Evolutionary conservation across 1,139 yeast species (phyloP), one percentile per base, ranked within the genome.

Genomic region (Wickerhamomyces sp.): DNA sequence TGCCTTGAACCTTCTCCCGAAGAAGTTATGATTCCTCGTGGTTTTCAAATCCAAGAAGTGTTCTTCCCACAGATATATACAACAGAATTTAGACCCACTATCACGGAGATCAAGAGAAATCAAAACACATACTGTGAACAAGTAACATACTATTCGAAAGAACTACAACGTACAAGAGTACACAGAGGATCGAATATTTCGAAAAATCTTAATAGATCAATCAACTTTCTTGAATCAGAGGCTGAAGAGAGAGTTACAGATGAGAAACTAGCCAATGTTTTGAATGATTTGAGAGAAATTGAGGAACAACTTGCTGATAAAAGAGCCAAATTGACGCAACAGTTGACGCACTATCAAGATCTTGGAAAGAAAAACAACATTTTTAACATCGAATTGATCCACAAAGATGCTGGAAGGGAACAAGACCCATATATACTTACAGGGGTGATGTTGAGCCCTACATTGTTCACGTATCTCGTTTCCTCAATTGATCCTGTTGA

Each of bases 61-160:
- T 64, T 71, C 48, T 70, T 66, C 37, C 77, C 77, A 0, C 72
- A 68, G 36, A 52, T 73, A 7, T 72, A 66, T 45, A 53, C 68
- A 0, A 38, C 48, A 16, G 58, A 58, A 13, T 54, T 57, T 22
- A 45, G 42, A 14, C 44, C 46, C 0, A 40, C 46, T 6, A 42
- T 61, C 21, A 31, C 36, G 7, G 42, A 47, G 4, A 32, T 58
- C 1, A 30, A 36, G 13, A 30, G 31, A 7, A 37, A 47, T 13
- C 37, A 43, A 10, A 36, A 42, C 8, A 41, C 37, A 9, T 25
- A 58, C 5, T 52, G 51, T 8, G 50, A 49, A 19, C 50, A 59
- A 33, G 45, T 49, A 14, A 37, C 51, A 11, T 32, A 39, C 3
- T 33, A 53, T 13, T 37, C 42, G 13, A 32, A 30, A 4, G 51